Evolutionary conservation across 371 early-diverging fungal genomes (phyloP), one percentile per base, ranked within the genome.

Genomic region (Smittium culicis): DNA sequence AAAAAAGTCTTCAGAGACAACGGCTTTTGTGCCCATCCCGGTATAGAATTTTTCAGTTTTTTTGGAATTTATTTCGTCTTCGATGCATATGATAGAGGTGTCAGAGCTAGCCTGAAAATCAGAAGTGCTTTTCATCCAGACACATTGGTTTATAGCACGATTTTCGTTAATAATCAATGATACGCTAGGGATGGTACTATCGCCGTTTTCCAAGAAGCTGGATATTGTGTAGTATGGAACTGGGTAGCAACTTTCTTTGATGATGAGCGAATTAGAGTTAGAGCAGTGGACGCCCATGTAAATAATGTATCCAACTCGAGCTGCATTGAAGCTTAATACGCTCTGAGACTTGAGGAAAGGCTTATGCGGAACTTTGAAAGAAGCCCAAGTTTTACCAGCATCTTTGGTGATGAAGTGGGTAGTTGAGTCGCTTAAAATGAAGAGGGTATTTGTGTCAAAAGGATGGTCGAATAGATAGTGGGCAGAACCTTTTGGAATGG

Each of bases 1-100:
- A 61, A 79, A 79, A 68, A 76, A 78, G 68, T 79, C 74, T 60
- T 79, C 79, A 0, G 79, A 78, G 30, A 67, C 66, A 8, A 76
- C 61, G 3, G 76, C 65, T 45, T 69, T 72, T 29, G 66, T 63
- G 1, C 65, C 66, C 14, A 70, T 34, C 2, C 34, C 69, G 16
- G 57, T 55, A 5, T 64, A 61, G 34, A n/a, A 35, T 55, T 58
- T 30, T 28, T 56, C 27, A 27, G 3, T 28, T 16, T 59, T 5
- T n/a, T 14, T 33, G 8, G 58, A 56, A 59, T 34, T 65, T 25
- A 66, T 60, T 16, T 29, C 60, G 24, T 63, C 30, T 45, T 76
- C 79, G 61, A 72, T 64, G 28, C 79, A 78, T 30, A 79, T 76
- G n/a, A 78, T 69, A 28, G 78, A 71, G 29, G 73, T 69, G 32